These are phyloP conservation scores for Isabelozyma gotoi DNA, from an alignment of 805 yeast species.

Conservation along the genomic window DNA sequence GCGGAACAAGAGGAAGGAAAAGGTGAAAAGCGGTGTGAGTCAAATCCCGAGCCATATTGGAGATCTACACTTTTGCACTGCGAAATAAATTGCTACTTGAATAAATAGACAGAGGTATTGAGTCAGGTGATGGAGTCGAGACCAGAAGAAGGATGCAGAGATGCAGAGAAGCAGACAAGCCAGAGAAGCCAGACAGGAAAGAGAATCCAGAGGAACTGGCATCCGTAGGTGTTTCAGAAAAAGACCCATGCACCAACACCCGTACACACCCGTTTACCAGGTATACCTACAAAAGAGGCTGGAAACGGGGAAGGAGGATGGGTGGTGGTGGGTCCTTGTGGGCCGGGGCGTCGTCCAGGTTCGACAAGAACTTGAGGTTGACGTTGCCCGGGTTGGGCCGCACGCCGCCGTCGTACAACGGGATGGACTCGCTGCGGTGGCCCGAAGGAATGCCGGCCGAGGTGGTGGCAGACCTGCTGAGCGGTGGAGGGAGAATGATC, in stretches of 20 bases:
- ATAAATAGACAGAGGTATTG: too few relatives aligned
- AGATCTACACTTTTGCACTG: background rate
- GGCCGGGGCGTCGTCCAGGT: constrained; percentile 17
- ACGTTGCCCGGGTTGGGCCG: constrained; percentile 6
- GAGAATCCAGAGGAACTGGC: background rate
- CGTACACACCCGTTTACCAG: too few relatives aligned
- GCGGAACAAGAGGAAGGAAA: too few relatives aligned
- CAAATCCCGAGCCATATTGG: background rate
- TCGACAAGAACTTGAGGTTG: constrained; percentile 18
- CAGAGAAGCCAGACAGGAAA: background rate
- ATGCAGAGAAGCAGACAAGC: too few relatives aligned
- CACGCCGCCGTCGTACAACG: constrained; percentile 2
- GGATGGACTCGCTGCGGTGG: constrained; percentile 8
- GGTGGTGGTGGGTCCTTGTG: constrained; percentile 19
- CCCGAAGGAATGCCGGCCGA: constrained; percentile 1
- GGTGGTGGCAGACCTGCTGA: constrained; percentile 12
- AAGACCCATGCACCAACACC: background rate
- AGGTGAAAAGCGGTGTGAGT: background rate
- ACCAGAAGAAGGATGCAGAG: background rate
- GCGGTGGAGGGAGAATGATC: constrained; percentile 36
- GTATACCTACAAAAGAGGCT: constrained; percentile 1
- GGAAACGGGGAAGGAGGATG: constrained; percentile 7
- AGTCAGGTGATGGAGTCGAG: background rate
- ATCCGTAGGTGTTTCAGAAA: background rate
- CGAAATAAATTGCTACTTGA: background rate